phyloP scores from a whole-genome alignment of 2,329 filamentous ascomycete species.

The Trichoderma harzianum region DNA sequence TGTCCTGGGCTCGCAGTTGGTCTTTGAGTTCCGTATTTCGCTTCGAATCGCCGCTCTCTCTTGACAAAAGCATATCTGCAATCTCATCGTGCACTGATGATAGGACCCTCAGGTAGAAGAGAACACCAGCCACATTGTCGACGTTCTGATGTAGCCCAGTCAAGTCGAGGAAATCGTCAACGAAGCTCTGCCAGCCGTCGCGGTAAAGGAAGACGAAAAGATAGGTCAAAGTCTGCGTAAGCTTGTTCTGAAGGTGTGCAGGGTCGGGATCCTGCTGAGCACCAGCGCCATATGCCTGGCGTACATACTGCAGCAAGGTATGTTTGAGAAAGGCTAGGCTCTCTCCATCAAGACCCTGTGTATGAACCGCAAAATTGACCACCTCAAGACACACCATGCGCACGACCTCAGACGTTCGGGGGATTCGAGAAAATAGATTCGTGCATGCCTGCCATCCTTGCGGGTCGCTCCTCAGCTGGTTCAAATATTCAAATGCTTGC shows the following conservation, averaged over 20 bases:
- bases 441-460: conserved; percentile 90
- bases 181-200: conserved; percentile 81
- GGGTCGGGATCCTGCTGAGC: conserved; percentile 64
- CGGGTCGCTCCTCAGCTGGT: conserved; percentile 75
- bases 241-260: conserved; percentile 84
- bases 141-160: conserved; percentile 61
- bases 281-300: conserved; percentile 65
- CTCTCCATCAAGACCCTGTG: conserved; percentile 68
- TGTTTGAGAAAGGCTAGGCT: conserved; percentile 76
- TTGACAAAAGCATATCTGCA: conserved; percentile 81
- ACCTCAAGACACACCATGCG: conserved; percentile 88
- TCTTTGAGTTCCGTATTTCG: conserved; percentile 90
- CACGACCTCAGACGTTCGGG: conserved; percentile 75
- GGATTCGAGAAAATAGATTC: conserved; percentile 75
- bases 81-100: conserved; percentile 95
- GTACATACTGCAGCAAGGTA: conserved; percentile 76
- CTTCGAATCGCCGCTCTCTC: conserved; percentile 74
- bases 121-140: conserved; percentile 71
- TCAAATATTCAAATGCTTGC: conserved; percentile 78
- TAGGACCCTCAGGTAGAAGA: conserved; percentile 85
- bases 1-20: conserved; percentile 78
- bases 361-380: conserved; percentile 86
- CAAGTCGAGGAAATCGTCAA: conserved; percentile 82
- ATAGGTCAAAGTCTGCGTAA: conserved; percentile 92
- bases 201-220: conserved; percentile 87